Evolutionary conservation across 805 yeast species (phyloP), one percentile per base, ranked within the genome.

Genomic region (Jamesozyma spencerorum): DNA sequence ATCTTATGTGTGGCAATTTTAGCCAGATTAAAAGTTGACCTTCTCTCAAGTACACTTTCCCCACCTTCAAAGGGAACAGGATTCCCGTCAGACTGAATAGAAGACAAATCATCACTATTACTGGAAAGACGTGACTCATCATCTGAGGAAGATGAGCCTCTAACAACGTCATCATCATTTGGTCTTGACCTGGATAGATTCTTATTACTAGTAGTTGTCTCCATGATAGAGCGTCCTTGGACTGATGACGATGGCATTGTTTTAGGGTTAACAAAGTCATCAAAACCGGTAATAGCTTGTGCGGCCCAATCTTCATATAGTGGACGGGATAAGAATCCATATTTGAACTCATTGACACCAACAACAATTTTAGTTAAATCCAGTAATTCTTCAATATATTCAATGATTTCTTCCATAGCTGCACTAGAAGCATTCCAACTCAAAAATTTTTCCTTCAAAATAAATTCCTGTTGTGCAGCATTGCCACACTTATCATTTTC

Each of bases 351-450:
- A 42, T 68, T 64, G 10, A 68, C 71, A 19, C 78, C 78, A 20
- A 70, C 72, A 4, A 72, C 49, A 3, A 66, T 47, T 42, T 66
- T 69, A 0, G 69, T 59, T 24, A 72, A 43, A 36, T 60, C 64
- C 5, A 67, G 42, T 11, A 73, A 51, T 45, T 70, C 75, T 44
- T 73, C 77, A 20, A 69, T 60, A 46, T 70, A 72, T 36, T 67
- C 72, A 33, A 72, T 70, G 28, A 73, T 60, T 45, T 73, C 77
- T 44, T 70, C 75, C 2, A 68, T 51, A 0, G 75, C 74, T 2
- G 72, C 66, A 42, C 67, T 66, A 1, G 73, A 57, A 2, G 77
- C 77, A 48, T 70, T 72, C 78, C 78, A 73, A 40, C 71, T 62
- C 47, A 73, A 52, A 41, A 68, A 62, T 44, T 63, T 62, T 42